Percentiles rank a stretch among this genome's conserved stretches.
Evolutionary conservation across 495 filamentous ascomycete genomes (phyloP).

Genomic region (Xylaria flabelliformis): DNA sequence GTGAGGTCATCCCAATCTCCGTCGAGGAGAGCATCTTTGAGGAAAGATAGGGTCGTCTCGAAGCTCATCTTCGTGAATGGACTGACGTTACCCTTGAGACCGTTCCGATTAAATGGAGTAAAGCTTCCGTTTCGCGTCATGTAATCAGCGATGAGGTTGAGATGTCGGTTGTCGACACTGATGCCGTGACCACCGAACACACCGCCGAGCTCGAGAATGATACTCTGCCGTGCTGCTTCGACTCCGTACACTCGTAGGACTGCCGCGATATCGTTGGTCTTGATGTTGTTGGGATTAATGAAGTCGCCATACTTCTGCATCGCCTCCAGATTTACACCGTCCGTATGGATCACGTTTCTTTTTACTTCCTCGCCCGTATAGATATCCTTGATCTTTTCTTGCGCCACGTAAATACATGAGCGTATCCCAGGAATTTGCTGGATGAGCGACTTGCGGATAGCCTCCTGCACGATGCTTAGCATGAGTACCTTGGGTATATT

Average conservation of each 20-base stretch:
- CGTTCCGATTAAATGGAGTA: slow-evolving; percentile 88
- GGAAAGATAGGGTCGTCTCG: slow-evolving; percentile 90
- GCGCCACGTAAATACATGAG: slow-evolving; percentile 70
- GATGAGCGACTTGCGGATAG: slow-evolving; percentile 76
- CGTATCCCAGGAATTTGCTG: slow-evolving; percentile 81
- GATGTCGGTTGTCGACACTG: slow-evolving; percentile 86
- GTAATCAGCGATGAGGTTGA: slow-evolving; percentile 94
- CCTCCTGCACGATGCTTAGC: slow-evolving; percentile 83
- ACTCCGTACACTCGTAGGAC: slow-evolving; percentile 89
- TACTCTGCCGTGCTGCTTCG: slow-evolving; percentile 84
- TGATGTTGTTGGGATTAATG: slow-evolving; percentile 84
- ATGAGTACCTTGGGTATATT: slow-evolving; percentile 89
- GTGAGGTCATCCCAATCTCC: slow-evolving; percentile 87
- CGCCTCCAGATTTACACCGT: slow-evolving; percentile 86
- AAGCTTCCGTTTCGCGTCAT: slow-evolving; percentile 93
- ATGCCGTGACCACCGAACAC: slow-evolving; percentile 95
- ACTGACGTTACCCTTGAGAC: slow-evolving; percentile 78
- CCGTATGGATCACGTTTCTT: slow-evolving; percentile 70
- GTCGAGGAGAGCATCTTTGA: slow-evolving; percentile 89
- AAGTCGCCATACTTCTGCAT: slow-evolving; percentile 87
- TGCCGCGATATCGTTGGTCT: slow-evolving; percentile 90
- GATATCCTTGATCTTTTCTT: slow-evolving; percentile 63
- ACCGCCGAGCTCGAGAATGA: slow-evolving; percentile 82
- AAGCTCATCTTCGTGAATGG: slow-evolving; percentile 99
- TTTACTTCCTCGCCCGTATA: slow-evolving; percentile 52